A percentile compares a stretch with the other conserved stretches of the same genome.
Conservation (phyloP, 2,329 filamentous ascomycete genomes). For the Phaeophleospora eucalypticola region DNA sequence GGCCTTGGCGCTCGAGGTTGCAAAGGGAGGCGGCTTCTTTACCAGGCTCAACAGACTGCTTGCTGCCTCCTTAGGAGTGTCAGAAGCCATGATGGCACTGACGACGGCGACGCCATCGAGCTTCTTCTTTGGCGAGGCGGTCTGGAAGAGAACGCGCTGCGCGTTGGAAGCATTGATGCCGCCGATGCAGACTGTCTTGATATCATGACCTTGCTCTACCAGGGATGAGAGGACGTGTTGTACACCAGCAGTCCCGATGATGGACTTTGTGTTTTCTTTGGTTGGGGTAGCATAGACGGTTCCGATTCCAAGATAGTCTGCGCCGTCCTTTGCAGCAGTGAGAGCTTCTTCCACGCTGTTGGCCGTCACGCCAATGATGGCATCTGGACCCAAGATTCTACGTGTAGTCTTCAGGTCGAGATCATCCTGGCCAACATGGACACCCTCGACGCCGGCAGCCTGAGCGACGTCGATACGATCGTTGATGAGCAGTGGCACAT, state of each 20-base stretch:
- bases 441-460: slow-evolving; percentile 81
- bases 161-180: slow-evolving; percentile 77
- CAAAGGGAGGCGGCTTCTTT: slow-evolving; percentile 37
- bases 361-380: slow-evolving; percentile 88
- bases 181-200: slow-evolving; percentile 77
- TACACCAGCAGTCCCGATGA: slow-evolving; percentile 70
- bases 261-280: slow-evolving; percentile 80
- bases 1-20: slow-evolving; percentile 25
- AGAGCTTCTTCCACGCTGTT: slow-evolving; percentile 69
- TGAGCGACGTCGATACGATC: slow-evolving; percentile 86
- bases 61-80: slow-evolving; percentile 62
- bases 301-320: slow-evolving; percentile 86
- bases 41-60: slow-evolving; percentile 56
- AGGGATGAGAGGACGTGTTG: slow-evolving; percentile 63
- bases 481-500: slow-evolving; percentile 83
- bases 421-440: slow-evolving; percentile 94
- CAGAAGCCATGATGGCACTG: slow-evolving; percentile 76
- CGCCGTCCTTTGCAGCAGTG: slow-evolving; percentile 67
- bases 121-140: slow-evolving; percentile 51
- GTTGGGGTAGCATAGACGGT: slow-evolving; percentile 84
- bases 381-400: slow-evolving; percentile 65
- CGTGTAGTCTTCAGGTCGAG: slow-evolving; percentile 67
- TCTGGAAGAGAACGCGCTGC: slow-evolving; percentile 70
- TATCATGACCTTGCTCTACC: slow-evolving; percentile 40
- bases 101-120: slow-evolving; percentile 84